Base-by-base conservation (phyloP, 805 yeast genomes). In the Hanseniaspora meyeri region DNA sequence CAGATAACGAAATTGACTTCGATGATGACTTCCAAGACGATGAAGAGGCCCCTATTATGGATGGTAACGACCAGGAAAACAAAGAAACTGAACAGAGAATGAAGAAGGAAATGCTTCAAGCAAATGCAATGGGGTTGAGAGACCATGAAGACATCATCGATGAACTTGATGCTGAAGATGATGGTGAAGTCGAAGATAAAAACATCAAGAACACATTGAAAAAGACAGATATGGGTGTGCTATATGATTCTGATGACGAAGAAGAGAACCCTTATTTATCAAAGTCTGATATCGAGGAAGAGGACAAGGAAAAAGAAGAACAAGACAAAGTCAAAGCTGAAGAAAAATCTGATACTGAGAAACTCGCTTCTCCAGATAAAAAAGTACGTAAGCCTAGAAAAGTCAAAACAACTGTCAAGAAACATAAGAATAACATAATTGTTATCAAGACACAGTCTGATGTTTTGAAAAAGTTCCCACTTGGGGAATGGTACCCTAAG, bases 21-120 rank as follows among this genome's bases (percentile, higher is more conserved):
- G 97, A 93, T 62, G 97, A 93, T 68, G 97, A 90, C 68, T 93
- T 93, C 70, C 97, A 93, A 31, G 98, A 93, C 69, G 98, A 93
- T 68, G 98, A 93, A 72, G 98, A 91, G 68, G 97, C 97, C 1
- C 98, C 98, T 32, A 86, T 93, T 58, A 81, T 91, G 76, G 97
- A 91, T 65, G 96, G 96, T 49, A 76, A 90, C 59, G 97, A 91
- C 65, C 96, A 93, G 65, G 97, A 93, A 65, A 86, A 87, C 67
- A 89, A 85, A 67, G 85, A 88, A 60, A 85, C 89, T 52, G 96
- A 93, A 69, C 79, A 77, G 61, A 82, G 86, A 63, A 83, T 87
- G 66, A 88, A 87, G 68, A 81, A 77, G 60, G 95, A 87, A 68
- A 87, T 86, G 95, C 72, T 84, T 58, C 78, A 81, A 61, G 95